Evolutionary conservation across 192 early-diverging fungal genomes (phyloP).

Genomic region (Dimargaris xerosporica): DNA sequence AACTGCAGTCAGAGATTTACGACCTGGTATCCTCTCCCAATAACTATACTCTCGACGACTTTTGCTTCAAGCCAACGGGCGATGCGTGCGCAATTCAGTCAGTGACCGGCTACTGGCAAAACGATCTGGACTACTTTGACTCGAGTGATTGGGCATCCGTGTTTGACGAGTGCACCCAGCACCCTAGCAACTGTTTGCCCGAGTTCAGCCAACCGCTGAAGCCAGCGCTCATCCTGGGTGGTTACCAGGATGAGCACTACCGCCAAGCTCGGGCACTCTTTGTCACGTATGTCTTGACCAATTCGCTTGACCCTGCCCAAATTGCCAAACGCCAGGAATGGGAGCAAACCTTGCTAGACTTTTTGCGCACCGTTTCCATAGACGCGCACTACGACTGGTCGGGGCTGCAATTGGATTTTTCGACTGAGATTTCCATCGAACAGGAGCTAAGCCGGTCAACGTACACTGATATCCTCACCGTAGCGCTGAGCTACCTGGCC

Average conservation of each 20-base stretch:
- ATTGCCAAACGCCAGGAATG: slow-evolving; percentile 33
- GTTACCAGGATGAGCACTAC: slow-evolving; percentile 25
- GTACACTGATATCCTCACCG: slow-evolving; percentile 38
- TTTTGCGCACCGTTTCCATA: slow-evolving; percentile 18
- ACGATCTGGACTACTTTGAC: slow-evolving; percentile 29
- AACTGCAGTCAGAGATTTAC: slow-evolving; percentile 30
- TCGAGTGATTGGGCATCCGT: slow-evolving; percentile 25
- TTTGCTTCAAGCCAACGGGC: slow-evolving; percentile 42
- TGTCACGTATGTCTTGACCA: slow-evolving; percentile 40
- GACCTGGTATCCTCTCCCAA: slow-evolving; percentile 20
- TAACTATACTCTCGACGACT: slow-evolving; percentile 28
- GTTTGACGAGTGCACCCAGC: slow-evolving; percentile 25
- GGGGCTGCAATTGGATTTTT: slow-evolving; percentile 33
- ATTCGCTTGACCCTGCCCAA: slow-evolving; percentile 26
- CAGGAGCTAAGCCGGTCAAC: slow-evolving; percentile 42
- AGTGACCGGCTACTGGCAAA: slow-evolving; percentile 45
- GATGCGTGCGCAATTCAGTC: slow-evolving; percentile 46
- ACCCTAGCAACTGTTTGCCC: slow-evolving; percentile 37
- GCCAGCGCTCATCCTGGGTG: slow-evolving; percentile 41
- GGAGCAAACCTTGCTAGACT: slow-evolving; percentile 28
- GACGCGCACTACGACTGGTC: slow-evolving; percentile 14
- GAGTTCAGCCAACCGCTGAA: slow-evolving; percentile 46
- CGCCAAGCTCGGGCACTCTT: slow-evolving; percentile 33
- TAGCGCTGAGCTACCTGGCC: slow-evolving; percentile 37
- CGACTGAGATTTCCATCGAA: slow-evolving; percentile 44